Evolutionary conservation across 345 rosid genomes (phyloP), one percentile per base, ranked within the genome.

Genomic region (Theobroma cacao): DNA sequence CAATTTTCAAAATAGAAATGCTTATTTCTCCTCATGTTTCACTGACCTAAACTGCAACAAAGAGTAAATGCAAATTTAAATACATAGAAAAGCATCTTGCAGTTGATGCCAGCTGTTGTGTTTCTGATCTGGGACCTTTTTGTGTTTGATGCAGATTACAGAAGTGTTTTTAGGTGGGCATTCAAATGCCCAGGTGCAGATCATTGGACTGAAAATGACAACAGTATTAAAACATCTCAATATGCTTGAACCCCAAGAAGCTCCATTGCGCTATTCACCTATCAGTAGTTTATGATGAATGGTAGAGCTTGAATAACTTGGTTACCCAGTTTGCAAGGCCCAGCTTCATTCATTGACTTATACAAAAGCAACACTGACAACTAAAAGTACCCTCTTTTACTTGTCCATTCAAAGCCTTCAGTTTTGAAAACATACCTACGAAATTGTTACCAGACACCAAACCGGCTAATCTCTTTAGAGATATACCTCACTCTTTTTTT

Each of bases 111-210:
- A 67, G 34, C 14, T 14, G 18, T 45, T 68, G 14, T 15, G 40
- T 9, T 71, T 50, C 45, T 71, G 38, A 71, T 71, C 40, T 1
- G 24, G 28, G 43, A 71, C 20, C 55, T 53, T 50, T 48, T 71
- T 47, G 41, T 48, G 60, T 71, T 50, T 24, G 31, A 48, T 48
- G 75, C 75, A 71, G 75, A 52, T 71, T 36, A 71, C 75, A 3
- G 60, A 71, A 4, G 28, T 71, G 60, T 50, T 71, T 50, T 60
- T 50, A 18, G 18, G 33, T 9, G 75, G 75, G 60, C 75, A 71
- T 31, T 71, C 75, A 1, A 71, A 71, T 22, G 14, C 60, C 41
- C 26, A 31, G 26, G 60, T 71, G 26, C 41, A 71, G 43, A 71
- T 71, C 43, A 50, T 71, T 30, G 75, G 75, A 48, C 41, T 47